Conservation (phyloP, 495 filamentous ascomycete genomes). For the Annulohypoxylon nitens region DNA sequence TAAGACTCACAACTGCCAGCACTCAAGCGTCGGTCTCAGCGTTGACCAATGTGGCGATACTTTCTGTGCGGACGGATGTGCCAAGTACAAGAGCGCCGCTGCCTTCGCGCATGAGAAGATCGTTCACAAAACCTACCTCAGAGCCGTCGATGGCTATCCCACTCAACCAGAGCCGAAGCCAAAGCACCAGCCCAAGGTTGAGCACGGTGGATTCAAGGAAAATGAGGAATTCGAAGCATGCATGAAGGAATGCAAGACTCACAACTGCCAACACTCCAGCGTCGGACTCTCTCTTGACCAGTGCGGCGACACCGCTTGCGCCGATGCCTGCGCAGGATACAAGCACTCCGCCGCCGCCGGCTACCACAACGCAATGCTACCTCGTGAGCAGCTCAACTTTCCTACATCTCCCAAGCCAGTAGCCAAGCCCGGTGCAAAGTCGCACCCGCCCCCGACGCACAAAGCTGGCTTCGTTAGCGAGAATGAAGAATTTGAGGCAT, state of each 20-base stretch:
- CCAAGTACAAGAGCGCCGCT: neutral
- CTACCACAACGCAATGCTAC: neutral
- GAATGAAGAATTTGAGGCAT: conserved; percentile 9
- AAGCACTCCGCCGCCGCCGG: neutral
- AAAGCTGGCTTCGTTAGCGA: neutral
- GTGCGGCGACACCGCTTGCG: conserved; percentile 4
- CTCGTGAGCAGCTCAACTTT: neutral
- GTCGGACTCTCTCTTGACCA: conserved; percentile 22
- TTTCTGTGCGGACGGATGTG: conserved; percentile 4
- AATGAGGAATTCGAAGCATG: conserved; percentile 13
- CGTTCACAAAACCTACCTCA: neutral
- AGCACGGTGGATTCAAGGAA: neutral
- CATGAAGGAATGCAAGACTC: conserved; percentile 23
- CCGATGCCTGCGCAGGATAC: neutral
- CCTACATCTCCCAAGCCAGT: conserved; percentile 1
- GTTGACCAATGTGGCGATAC: conserved; percentile 31
- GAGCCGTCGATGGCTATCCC: neutral
- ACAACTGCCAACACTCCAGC: conserved; percentile 31
- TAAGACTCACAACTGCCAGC: conserved; percentile 27
- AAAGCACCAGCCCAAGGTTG: neutral
- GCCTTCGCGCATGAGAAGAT: neutral
- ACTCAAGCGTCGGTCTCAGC: conserved; percentile 6
- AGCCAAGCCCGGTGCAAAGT: neutral
- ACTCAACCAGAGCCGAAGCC: neutral
- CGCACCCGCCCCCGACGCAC: neutral